Evolutionary conservation across 257 asterid genomes (phyloP).

Genomic region (Forsythia suspensa): DNA sequence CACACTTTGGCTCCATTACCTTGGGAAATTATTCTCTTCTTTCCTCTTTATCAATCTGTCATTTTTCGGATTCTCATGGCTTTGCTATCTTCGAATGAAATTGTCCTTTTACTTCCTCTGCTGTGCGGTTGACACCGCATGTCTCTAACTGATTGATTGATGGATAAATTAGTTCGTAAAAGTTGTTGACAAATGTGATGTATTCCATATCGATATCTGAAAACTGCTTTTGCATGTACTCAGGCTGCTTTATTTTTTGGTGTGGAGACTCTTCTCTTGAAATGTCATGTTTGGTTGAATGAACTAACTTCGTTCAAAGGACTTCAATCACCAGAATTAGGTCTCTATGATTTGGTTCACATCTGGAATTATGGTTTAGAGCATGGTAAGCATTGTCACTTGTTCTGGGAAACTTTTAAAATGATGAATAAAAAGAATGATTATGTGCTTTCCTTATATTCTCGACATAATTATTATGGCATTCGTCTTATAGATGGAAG

Average conservation of each 20-base stretch:
- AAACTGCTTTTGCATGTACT: conserved; percentile 23
- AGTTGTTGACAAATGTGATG: conserved; percentile 14
- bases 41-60: neutral
- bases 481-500: conserved; percentile 63
- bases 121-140: neutral
- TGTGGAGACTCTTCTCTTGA: conserved; percentile 64
- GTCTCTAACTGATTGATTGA: neutral
- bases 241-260: conserved; percentile 91
- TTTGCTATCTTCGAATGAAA: neutral
- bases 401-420: conserved; percentile 12
- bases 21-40: neutral
- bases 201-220: conserved; percentile 16
- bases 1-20: neutral
- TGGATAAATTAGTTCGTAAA: neutral
- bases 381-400: conserved; percentile 51
- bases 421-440: neutral
- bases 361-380: conserved; percentile 71
- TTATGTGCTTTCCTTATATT: conserved; percentile 11
- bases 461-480: conserved; percentile 31
- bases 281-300: conserved; percentile 64
- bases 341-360: conserved; percentile 48
- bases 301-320: conserved; percentile 48
- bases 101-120: neutral
- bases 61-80: neutral
- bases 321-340: conserved; percentile 41